Evolutionary conservation across 139 green algal species (phyloP).

Genomic region (Nannochloris sp.): DNA sequence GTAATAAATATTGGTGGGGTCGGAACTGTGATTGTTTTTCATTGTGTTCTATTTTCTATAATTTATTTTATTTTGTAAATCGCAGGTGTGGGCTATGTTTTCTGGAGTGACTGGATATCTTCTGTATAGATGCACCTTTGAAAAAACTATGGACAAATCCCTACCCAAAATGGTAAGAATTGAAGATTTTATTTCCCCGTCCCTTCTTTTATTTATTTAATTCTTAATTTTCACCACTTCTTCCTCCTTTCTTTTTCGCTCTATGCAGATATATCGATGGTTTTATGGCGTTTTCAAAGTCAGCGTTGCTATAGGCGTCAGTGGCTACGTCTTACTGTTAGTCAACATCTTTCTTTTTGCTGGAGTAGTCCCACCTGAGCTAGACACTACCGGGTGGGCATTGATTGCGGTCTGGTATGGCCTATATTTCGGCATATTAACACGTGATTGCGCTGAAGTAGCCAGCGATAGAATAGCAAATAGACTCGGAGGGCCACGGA

Average conservation of each 20-base stretch:
- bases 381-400: slow-evolving; percentile 14
- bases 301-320: slow-evolving; percentile 46
- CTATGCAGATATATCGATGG: slow-evolving; percentile 67
- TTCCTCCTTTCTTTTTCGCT: background rate
- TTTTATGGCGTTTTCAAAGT: slow-evolving; percentile 60
- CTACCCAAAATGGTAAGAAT: slow-evolving; percentile 46
- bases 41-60: too few species aligned
- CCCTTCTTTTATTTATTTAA: background rate
- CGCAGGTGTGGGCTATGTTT: slow-evolving; percentile 60
- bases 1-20: background rate
- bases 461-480: slow-evolving; percentile 57
- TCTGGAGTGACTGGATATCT: slow-evolving; percentile 52
- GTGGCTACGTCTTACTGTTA: slow-evolving; percentile 65
- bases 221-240: background rate
- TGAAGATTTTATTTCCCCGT: background rate
- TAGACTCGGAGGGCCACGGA: slow-evolving; percentile 36
- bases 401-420: slow-evolving; percentile 65
- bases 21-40: background rate
- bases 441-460: slow-evolving; percentile 78
- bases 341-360: slow-evolving; percentile 65
- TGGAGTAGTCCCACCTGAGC: slow-evolving; percentile 29
- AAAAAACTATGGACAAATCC: slow-evolving; percentile 38
- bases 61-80: too few species aligned
- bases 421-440: slow-evolving; percentile 84
- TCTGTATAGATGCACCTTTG: slow-evolving; percentile 45